Percentiles rank a stretch among this genome's conserved stretches.
Conservation (phyloP, 2,329 filamentous ascomycete genomes). For the Aspergillus sp. region DNA sequence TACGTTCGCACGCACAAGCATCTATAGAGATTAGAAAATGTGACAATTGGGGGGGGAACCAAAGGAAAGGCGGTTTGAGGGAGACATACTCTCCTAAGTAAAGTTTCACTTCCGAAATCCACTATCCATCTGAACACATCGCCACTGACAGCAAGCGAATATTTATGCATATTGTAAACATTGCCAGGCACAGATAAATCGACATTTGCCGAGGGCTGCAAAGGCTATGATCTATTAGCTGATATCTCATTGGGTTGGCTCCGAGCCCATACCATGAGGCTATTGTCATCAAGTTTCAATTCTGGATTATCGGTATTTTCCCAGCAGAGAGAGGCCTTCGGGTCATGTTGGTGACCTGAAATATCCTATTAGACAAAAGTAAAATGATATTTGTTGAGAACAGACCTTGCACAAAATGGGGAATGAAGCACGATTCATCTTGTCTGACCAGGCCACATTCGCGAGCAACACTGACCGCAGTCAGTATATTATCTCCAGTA, state of each 20-base stretch:
- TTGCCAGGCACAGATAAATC: constrained; percentile 85
- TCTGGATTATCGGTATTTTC: constrained; percentile 88
- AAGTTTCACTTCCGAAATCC: constrained; percentile 78
- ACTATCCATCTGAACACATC: constrained; percentile 97
- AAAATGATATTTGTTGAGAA: constrained; percentile 2
- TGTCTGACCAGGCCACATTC: constrained; percentile 81
- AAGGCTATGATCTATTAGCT: constrained; percentile 50
- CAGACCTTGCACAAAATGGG: constrained; percentile 72
- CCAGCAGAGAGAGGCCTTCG: constrained; percentile 73
- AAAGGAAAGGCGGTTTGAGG: neutral
- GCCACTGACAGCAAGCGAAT: constrained; percentile 82
- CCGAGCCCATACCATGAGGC: constrained; percentile 55
- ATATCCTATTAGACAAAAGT: constrained; percentile 6
- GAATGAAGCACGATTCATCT: constrained; percentile 85
- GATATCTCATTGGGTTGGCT: neutral
- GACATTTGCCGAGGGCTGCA: constrained; percentile 62
- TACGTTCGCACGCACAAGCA: constrained; percentile 87
- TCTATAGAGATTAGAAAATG: constrained; percentile 42
- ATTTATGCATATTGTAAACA: constrained; percentile 74
- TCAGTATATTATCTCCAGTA: constrained; percentile 95
- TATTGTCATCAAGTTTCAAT: constrained; percentile 72
- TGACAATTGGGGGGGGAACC: neutral
- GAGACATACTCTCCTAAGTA: constrained; percentile 61
- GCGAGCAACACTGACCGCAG: constrained; percentile 89
- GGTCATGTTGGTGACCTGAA: constrained; percentile 65